These are phyloP conservation scores for Neurospora tetrasperma DNA, from an alignment of 495 filamentous ascomycete genomes.

Conservation along the genomic window DNA sequence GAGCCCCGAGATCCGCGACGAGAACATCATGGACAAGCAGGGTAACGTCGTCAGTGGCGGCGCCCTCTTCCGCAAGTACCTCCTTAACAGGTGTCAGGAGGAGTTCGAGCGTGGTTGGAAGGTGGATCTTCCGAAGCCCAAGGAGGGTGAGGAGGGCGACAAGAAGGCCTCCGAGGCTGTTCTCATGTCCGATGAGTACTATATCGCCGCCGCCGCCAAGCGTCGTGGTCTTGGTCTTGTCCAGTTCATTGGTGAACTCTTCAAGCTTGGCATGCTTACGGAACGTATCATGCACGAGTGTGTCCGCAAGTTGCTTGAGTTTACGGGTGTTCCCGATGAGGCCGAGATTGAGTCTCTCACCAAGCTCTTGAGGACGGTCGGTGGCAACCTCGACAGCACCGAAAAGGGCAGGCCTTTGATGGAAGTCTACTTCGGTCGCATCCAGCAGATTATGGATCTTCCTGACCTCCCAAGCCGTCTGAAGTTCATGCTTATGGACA, in stretches of 20 bases:
- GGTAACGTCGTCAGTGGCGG: conserved; percentile 84
- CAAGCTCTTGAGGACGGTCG: conserved; percentile 86
- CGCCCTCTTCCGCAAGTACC: conserved; percentile 92
- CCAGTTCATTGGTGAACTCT: conserved; percentile 98
- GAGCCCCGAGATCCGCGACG: conserved; percentile 91
- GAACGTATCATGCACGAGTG: conserved; percentile 99
- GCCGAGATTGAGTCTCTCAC: conserved; percentile 90
- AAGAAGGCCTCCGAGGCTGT: conserved; percentile 59
- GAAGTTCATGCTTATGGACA: conserved; percentile 93
- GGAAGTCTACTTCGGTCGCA: conserved; percentile 88
- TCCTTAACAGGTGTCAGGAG: conserved; percentile 96
- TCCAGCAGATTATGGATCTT: conserved; percentile 66
- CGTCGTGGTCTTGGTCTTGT: conserved; percentile 93
- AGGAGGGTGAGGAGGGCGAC: conserved; percentile 50
- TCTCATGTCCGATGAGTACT: conserved; percentile 96
- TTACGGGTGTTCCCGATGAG: conserved; percentile 86
- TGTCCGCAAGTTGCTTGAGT: conserved; percentile 92
- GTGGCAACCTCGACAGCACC: conserved; percentile 67
- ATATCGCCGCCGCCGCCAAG: conserved; percentile 90
- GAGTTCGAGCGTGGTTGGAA: conserved; percentile 99
- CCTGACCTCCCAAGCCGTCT: conserved; percentile 74
- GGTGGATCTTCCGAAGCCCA: conserved; percentile 69
- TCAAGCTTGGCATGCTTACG: conserved; percentile 97
- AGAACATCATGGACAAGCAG: conserved; percentile 77
- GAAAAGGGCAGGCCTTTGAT: conserved; percentile 77